Evolutionary conservation across 2,329 filamentous ascomycete genomes (phyloP).

Genomic region (Neofusicoccum cordaticola): DNA sequence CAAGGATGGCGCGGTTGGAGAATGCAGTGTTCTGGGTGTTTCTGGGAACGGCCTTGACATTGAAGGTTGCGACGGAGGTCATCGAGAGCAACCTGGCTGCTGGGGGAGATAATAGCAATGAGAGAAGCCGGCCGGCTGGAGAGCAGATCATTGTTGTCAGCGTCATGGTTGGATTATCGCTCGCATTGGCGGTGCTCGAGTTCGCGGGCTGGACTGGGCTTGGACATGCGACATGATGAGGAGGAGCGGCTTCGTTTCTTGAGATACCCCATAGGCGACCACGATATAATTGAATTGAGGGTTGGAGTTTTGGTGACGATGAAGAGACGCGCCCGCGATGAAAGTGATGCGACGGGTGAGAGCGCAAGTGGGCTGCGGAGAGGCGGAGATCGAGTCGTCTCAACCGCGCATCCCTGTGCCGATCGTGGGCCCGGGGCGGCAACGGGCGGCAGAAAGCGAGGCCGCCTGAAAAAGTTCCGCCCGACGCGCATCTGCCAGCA

Average conservation of each 20-base stretch:
- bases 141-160: slow-evolving; percentile 34
- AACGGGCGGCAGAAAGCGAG: not conserved
- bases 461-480: slow-evolving; percentile 2
- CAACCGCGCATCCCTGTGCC: not conserved
- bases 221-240: not conserved
- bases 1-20: slow-evolving; percentile 24
- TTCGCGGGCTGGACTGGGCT: slow-evolving; percentile 16
- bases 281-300: not conserved
- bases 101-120: slow-evolving; percentile 22
- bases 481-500: not conserved
- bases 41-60: slow-evolving; percentile 15
- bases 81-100: slow-evolving; percentile 27
- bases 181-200: slow-evolving; percentile 28
- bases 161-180: slow-evolving; percentile 35
- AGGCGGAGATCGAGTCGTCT: not conserved
- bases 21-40: slow-evolving; percentile 31
- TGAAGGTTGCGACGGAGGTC: slow-evolving; percentile 30
- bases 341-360: not conserved
- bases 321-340: no score
- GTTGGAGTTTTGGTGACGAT: not conserved
- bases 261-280: not conserved
- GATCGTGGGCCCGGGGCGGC: slow-evolving; percentile 2
- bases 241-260: not conserved
- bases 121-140: slow-evolving; percentile 29
- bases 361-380: not conserved